Evolutionary conservation across 257 asterid genomes (phyloP), one percentile per base, ranked within the genome.

Genomic region (Scutellaria minor): DNA sequence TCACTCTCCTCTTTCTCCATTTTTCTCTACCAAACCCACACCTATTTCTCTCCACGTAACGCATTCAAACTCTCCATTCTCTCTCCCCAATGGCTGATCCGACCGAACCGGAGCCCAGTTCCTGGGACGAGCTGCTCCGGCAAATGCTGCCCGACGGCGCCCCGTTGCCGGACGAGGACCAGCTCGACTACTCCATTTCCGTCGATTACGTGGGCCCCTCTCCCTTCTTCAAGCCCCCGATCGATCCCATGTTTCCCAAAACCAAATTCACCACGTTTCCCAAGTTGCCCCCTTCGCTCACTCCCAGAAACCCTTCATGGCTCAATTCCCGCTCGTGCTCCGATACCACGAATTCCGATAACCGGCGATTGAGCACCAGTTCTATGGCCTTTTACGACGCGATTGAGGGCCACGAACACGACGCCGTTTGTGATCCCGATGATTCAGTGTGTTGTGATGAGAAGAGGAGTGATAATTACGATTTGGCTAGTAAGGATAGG

Each of bases 111-210:
- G 64, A 35, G 41, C 70, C 76, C 76, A 68, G 61, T 57, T 51
- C 84, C 11, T 89, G 93, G 91, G 86, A 79, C 73, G 81, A 79
- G 48, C 74, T 84, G 72, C 81, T 89, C 27, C 63, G 88, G 40
- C 80, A 79, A 72, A 80, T 89, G 96, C 69, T 89, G 63, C 96
- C 96, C 51, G 86, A 83, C 46, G 96, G 96, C 67, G 96, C 96
- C 24, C 96, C 96, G 4, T 45, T 89, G 44, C 96, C 88, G 51
- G 85, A 85, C 53, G 96, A 89, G 60, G 93, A 89, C 55, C 87
- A 89, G 68, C 89, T 89, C 45, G 96, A 89, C 73, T 87, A 85
- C 83, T 87, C 96, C 55, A 82, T 89, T 14, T 77, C 90, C 37
- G 73, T 87, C 44, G 91, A 89, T 58, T 89, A 87, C 75, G 41